phyloP scores from a whole-genome alignment of 2,329 filamentous ascomycete genomes.

The Colletotrichum chlorophyti region DNA sequence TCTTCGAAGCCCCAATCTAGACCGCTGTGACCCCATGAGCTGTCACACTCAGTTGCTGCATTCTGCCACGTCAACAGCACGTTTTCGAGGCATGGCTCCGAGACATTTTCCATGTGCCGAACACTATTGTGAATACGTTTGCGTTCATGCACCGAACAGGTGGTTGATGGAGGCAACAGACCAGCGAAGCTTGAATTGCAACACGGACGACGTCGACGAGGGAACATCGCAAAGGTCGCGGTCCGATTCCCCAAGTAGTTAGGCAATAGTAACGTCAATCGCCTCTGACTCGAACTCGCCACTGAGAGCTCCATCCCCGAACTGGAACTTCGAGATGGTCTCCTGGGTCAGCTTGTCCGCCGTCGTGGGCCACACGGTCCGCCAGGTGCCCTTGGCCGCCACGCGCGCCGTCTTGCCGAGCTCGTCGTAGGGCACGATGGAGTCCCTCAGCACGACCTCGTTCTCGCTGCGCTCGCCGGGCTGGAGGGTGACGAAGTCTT shows the following conservation, averaged over 20 bases:
- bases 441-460: constrained; percentile 45
- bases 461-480: constrained; percentile 43
- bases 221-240: neutral
- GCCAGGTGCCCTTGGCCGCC: constrained; percentile 46
- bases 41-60: neutral
- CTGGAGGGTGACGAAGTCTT: constrained; percentile 46
- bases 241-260: neutral
- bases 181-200: too few species aligned
- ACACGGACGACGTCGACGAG: too few species aligned
- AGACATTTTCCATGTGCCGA: neutral
- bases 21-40: neutral
- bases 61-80: neutral
- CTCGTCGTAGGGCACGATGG: constrained; percentile 41
- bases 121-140: neutral
- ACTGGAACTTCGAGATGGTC: constrained; percentile 22
- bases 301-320: constrained; percentile 24
- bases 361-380: constrained; percentile 40
- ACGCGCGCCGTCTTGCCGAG: constrained; percentile 41
- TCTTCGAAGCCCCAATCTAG: neutral
- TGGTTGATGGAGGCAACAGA: neutral
- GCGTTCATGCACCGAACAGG: neutral
- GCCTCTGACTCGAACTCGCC: constrained; percentile 25
- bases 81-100: neutral
- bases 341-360: constrained; percentile 26
- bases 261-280: constrained; percentile 15